Evolutionary conservation across 2,329 filamentous ascomycete species (phyloP).

Genomic region (Colletotrichum liriopes): DNA sequence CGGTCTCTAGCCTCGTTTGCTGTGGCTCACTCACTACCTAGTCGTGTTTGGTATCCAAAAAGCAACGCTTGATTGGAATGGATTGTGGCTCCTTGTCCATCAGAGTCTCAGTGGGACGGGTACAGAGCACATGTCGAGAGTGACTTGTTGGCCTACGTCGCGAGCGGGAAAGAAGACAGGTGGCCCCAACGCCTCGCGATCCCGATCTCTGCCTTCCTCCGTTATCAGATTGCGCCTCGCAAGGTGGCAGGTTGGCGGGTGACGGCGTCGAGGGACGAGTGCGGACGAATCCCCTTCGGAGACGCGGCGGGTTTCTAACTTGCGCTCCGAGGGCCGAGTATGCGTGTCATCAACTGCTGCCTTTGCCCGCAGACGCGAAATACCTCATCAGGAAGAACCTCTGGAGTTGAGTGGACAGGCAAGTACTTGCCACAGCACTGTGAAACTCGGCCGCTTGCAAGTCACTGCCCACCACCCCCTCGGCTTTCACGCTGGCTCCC

Average conservation of each 20-base stretch:
- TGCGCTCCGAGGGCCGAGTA: slow-evolving; percentile 12
- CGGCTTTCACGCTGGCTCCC: slow-evolving; percentile 5
- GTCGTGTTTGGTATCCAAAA: slow-evolving; percentile 20
- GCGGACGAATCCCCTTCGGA: slow-evolving; percentile 1
- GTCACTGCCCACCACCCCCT: slow-evolving; percentile 6
- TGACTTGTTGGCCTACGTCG: neutral
- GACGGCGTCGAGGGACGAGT: slow-evolving; percentile 10
- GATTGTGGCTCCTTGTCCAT: slow-evolving; percentile 22
- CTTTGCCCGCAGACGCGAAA: neutral
- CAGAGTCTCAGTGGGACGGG: neutral
- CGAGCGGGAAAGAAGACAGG: neutral
- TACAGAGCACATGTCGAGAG: neutral
- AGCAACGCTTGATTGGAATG: slow-evolving; percentile 35
- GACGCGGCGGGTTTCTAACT: slow-evolving; percentile 12
- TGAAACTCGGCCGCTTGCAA: neutral
- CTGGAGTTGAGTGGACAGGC: neutral
- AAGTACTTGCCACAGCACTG: neutral
- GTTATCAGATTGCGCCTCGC: slow-evolving; percentile 7
- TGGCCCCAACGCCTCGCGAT: slow-evolving; percentile 14
- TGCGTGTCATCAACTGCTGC: slow-evolving; percentile 12
- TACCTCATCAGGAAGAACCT: neutral
- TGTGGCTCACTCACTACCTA: slow-evolving; percentile 37
- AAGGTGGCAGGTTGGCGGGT: slow-evolving; percentile 25
- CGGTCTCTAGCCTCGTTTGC: slow-evolving; percentile 31
- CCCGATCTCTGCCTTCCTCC: slow-evolving; percentile 18